Base-by-base conservation (phyloP, 139 green algal species). In the Microglena sp. region DNA sequence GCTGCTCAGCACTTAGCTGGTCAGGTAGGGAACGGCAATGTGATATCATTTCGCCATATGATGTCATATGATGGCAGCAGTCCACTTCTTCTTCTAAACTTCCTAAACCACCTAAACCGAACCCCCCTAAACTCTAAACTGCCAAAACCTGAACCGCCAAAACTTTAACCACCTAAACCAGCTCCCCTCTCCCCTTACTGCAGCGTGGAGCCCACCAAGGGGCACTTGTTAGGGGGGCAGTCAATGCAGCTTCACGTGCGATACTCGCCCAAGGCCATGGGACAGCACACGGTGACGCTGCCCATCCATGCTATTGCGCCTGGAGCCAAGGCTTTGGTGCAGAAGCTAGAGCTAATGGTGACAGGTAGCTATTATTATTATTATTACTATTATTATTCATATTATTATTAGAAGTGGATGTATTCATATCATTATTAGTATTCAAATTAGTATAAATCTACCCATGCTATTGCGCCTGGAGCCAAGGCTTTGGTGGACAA, bases 221-320 rank as follows among this genome's bases (percentile, higher is more conserved):
- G 74, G 45, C 46, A 3, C 6, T 30, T 80, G 27, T 54, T 65
- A 8, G 64, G 53, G 5, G 28, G 60, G 22, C 50, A 74, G 64
- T 45, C 64, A 2, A 30, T 62, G 44, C 74, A 80, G 65, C 60
- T 78, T 43, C 18, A 69, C 55, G 74, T 80, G 43, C 66, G 74
- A 11, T 80, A 80, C 65, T 24, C 61, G 24, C 74, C 74, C 33
- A 74, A 76, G 44, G 74, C 74, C 21, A 64, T 80, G 69, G 74
- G 74, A 33, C 58, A 66, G 5, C 74, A 80, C 64, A 33, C 29
- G 2, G 68, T 40, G 4, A 22, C 18, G 15, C 57, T 80, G 24
- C 59, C 53, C 4, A 32, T 80, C 28, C 40, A 50, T 18, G 18
- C 40, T 24, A 11, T 24, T 50, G 40, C 40, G 40, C 40, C n/a